Evolutionary conservation across 805 yeast genomes (phyloP), one percentile per base, ranked within the genome.

Genomic region (Tetrapisispora phaffii): DNA sequence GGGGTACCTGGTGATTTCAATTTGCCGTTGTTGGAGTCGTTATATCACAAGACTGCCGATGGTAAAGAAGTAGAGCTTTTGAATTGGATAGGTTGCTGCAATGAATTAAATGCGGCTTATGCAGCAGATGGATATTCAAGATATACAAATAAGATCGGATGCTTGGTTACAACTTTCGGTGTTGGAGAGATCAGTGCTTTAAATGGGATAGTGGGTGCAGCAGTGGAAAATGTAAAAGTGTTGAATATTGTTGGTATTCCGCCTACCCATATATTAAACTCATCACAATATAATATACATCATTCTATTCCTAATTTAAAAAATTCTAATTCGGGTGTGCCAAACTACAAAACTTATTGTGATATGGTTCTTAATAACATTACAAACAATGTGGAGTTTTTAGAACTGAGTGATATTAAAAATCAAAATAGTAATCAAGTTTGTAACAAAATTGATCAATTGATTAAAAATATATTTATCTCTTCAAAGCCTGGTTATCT

Each of bases 91-190:
- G 95, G 95, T 21, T 77, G 79, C 48, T 85, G 95, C 68, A 88
- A 88, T 58, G 97, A 88, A 67, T 72, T 88, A 51, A 89, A 88
- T 58, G 82, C 93, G 3, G 93, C 94, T 8, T 88, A 89, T 60
- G 80, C 93, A 6, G 89, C 90, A 7, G 96, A 89, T 62, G 97
- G 96, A 5, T 89, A 85, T 57, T 78, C 93, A 17, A 74, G 90
- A 49, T 69, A 70, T 36, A 71, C 80, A 24, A 69, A 72, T 41
- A 73, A 76, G n/a, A 74, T 84, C 7, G 85, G 87, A 44, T 87
- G 79, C 19, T 62, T 77, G 34, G 63, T 77, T 44, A 66, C 71
- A 3, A 87, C 96, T 4, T 85, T 72, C 63, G 96, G 96, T 42
- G 96, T 87, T 16, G 96, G 96, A 46, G 96, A 87, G 61, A 71